phyloP scores from a whole-genome alignment of 805 yeast genomes.

The Yarrowia sp. region DNA sequence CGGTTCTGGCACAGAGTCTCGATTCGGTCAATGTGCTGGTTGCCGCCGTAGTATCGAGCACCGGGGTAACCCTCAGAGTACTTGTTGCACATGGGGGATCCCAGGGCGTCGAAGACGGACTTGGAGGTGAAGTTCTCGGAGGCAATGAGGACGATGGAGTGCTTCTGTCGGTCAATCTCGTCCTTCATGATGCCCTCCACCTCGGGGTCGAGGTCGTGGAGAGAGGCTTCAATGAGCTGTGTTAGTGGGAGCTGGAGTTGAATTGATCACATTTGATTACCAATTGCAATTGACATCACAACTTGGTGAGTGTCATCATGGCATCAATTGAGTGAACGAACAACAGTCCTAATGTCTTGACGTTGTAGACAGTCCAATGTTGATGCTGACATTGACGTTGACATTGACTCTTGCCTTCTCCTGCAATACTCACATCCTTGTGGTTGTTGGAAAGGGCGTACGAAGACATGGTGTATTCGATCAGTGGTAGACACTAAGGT shows the following conservation, averaged over 20 bases:
- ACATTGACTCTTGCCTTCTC: too few species aligned
- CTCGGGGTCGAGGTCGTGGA: constrained; percentile 40
- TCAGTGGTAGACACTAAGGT: not conserved
- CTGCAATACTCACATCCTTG: constrained; percentile 33
- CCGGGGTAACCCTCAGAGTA: constrained; percentile 99
- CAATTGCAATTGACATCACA: too few species aligned
- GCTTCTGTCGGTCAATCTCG: constrained; percentile 88
- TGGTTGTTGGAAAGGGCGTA: constrained; percentile 38
- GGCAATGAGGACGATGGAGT: constrained; percentile 90
- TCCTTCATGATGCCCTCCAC: constrained; percentile 46
- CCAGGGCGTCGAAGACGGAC: constrained; percentile 93
- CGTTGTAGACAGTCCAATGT: too few species aligned
- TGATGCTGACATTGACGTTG: too few species aligned
- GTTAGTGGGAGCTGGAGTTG: not conserved
- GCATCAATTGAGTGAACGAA: too few species aligned
- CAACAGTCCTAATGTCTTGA: too few species aligned
- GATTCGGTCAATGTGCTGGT: constrained; percentile 92
- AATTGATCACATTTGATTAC: too few species aligned
- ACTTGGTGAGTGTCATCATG: too few species aligned
- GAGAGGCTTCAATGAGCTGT: constrained; percentile 35
- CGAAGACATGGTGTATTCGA: constrained; percentile 31
- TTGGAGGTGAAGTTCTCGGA: constrained; percentile 96
- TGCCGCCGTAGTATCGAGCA: constrained; percentile 98
- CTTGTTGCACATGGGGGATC: constrained; percentile 97
- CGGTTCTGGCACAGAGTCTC: constrained; percentile 90